Conservation (phyloP, 2,329 filamentous ascomycete genomes). For the Paraconiothyrium sp. region DNA sequence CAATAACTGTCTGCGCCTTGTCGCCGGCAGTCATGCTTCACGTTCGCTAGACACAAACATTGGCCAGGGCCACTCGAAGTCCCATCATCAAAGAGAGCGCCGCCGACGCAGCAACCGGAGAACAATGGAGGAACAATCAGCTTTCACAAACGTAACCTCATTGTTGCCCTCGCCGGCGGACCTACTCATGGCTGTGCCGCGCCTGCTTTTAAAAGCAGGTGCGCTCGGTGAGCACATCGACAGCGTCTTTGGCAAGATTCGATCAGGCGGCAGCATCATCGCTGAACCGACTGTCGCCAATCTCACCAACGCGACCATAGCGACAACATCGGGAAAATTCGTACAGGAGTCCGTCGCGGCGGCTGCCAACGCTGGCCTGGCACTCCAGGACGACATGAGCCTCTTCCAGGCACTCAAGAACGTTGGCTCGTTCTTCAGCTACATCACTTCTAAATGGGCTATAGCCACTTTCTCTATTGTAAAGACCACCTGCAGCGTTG, state of each 20-base stretch:
- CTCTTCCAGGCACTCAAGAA: slow-evolving; percentile 68
- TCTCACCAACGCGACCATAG: slow-evolving; percentile 50
- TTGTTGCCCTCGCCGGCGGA: slow-evolving; percentile 70
- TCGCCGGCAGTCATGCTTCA: slow-evolving; percentile 11
- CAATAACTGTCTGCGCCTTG: neutral
- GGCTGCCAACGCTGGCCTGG: slow-evolving; percentile 47
- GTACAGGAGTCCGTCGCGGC: slow-evolving; percentile 58
- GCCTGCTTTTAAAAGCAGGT: slow-evolving; percentile 74
- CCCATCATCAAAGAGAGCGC: neutral
- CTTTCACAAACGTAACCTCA: slow-evolving; percentile 46
- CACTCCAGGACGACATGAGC: slow-evolving; percentile 48
- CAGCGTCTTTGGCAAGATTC: slow-evolving; percentile 57
- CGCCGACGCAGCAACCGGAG: neutral
- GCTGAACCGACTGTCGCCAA: slow-evolving; percentile 66
- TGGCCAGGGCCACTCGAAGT: neutral
- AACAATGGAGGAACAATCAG: slow-evolving; percentile 37
- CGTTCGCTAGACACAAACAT: slow-evolving; percentile 4
- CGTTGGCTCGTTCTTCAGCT: slow-evolving; percentile 86
- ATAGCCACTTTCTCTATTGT: slow-evolving; percentile 83
- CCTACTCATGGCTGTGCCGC: slow-evolving; percentile 73
- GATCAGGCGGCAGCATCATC: slow-evolving; percentile 67
- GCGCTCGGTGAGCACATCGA: slow-evolving; percentile 71
- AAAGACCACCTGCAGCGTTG: slow-evolving; percentile 33
- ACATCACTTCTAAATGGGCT: slow-evolving; percentile 75
- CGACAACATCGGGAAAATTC: slow-evolving; percentile 48